Evolutionary conservation across 805 yeast species (phyloP).

Genomic region (Yamadazyma philogaea): DNA sequence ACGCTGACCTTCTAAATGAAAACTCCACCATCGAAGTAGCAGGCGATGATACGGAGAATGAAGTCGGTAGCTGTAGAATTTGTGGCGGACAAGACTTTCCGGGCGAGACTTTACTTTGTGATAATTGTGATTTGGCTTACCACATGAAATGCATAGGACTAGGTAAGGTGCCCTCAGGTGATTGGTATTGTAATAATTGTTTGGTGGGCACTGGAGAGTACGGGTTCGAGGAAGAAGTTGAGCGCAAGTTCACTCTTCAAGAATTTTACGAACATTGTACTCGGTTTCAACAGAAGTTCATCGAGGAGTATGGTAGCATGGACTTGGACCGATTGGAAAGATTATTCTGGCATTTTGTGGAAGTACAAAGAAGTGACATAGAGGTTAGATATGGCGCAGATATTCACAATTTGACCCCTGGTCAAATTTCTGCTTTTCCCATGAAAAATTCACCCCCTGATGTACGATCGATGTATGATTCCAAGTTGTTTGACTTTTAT

Average conservation of each 20-base stretch:
- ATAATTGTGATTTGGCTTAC: conserved; percentile 67
- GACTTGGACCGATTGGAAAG: conserved; percentile 49
- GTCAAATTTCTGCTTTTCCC: conserved; percentile 76
- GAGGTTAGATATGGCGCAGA: conserved; percentile 84
- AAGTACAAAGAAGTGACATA: conserved; percentile 39
- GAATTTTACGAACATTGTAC: conserved; percentile 60
- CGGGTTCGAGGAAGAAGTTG: conserved; percentile 71
- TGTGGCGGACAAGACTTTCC: conserved; percentile 50
- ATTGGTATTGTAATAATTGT: conserved; percentile 83
- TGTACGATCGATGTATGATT: conserved; percentile 9
- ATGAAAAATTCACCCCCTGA: conserved; percentile 30
- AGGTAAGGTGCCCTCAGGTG: conserved; percentile 48
- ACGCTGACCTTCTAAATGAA: conserved; percentile 30
- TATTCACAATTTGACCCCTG: conserved; percentile 62
- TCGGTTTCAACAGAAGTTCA: conserved; percentile 46
- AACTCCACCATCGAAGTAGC: conserved; percentile 29
- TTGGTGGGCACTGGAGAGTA: conserved; percentile 84
- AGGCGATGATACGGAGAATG: conserved; percentile 28
- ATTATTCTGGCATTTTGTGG: conserved; percentile 62
- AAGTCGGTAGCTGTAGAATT: conserved; percentile 41
- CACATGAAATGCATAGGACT: conserved; percentile 66
- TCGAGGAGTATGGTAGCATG: conserved; percentile 28
- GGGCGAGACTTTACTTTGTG: conserved; percentile 56
- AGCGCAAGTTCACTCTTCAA: conserved; percentile 50
- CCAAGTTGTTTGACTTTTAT: conserved; percentile 29